Evolutionary conservation across 495 filamentous ascomycete genomes (phyloP).

Genomic region (Trichoderma erinaceum): DNA sequence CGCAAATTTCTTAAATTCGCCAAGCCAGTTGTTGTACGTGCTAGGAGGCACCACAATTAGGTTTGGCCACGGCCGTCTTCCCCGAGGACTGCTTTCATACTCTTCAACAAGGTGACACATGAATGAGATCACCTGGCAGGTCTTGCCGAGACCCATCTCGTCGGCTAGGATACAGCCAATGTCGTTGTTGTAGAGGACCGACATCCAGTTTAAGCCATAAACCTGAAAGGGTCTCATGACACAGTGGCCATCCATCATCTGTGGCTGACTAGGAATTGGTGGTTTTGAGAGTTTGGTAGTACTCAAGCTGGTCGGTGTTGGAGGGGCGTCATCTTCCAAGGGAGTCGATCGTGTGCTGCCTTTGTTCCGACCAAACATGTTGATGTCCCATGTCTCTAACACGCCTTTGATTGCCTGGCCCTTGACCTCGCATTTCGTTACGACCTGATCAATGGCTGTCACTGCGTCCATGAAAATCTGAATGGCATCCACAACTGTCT

Average conservation of each 20-base stretch:
- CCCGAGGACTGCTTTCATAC: conserved; percentile 25
- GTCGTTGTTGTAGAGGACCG: conserved; percentile 66
- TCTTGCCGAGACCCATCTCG: conserved; percentile 98
- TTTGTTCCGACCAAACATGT: conserved; percentile 54
- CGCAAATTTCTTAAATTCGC: conserved; percentile 85
- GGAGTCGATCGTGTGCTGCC: conserved; percentile 19
- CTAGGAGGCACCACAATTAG: conserved; percentile 86
- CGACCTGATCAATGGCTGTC: conserved; percentile 74
- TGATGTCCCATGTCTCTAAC: conserved; percentile 73
- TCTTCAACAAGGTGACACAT: conserved; percentile 69
- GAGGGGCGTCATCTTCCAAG: conserved; percentile 23
- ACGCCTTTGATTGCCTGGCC: conserved; percentile 60
- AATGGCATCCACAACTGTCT: conserved; percentile 33
- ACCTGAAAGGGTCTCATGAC: conserved; percentile 87
- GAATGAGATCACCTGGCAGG: conserved; percentile 91
- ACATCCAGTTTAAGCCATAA: conserved; percentile 91
- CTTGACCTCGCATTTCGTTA: conserved; percentile 61
- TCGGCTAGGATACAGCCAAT: conserved; percentile 88
- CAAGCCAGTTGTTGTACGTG: conserved; percentile 90
- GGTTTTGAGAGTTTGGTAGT: conserved; percentile 23
- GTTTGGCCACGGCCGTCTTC: conserved; percentile 60
- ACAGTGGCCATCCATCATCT: conserved; percentile 62
- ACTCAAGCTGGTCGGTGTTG: conserved; percentile 28
- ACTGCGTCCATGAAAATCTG: conserved; percentile 29
- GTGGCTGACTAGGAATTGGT: conserved; percentile 59